Evolutionary conservation across 805 yeast species (phyloP), one percentile per base, ranked within the genome.

Genomic region (Metschnikowia dekortorum): DNA sequence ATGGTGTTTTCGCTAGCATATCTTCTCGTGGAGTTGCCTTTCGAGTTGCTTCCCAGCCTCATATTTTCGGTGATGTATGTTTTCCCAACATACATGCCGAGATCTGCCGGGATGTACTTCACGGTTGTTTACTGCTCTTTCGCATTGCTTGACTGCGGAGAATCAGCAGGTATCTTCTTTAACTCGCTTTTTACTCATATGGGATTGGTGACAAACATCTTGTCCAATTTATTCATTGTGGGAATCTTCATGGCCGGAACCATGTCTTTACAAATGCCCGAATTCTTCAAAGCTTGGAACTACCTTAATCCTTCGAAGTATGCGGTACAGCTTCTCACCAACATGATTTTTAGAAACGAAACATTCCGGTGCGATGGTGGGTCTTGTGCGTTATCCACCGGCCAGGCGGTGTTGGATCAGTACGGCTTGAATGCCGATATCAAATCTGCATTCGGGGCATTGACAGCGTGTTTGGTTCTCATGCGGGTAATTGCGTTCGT

Each of bases 161-260:
- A 89, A 63, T 84, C 92, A 6, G 70, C 89, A 32, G 97, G 96
- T 0, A 86, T 89, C 6, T 75, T 87, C 45, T 85, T 89, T 51
- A 88, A 87, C 60, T 83, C 91, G 4, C 57, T 85, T 0, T 84
- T 89, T 59, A 68, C 73, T 44, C 89, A 89, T 59, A 78, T 89
- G 32, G 96, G 96, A 0, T 80, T 89, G 60, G 95, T 94, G 0
- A 83, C 87, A 14, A 87, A 86, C 62, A 67, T 87, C 3, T 81
- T 89, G 34, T 79, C 91, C 0, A 76, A 82, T 8, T 63, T 86
- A 30, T 69, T 87, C 47, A 80, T 89, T 2, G 68, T 88, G 45
- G 94, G 92, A 6, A 80, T 86, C 5, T 81, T 86, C 57, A 86
- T 89, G 94, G 87, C 89, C 1, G 97, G 96, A 3, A 71, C 90